phyloP scores from a whole-genome alignment of 2,329 filamentous ascomycete species.

The Alternaria viburni region DNA sequence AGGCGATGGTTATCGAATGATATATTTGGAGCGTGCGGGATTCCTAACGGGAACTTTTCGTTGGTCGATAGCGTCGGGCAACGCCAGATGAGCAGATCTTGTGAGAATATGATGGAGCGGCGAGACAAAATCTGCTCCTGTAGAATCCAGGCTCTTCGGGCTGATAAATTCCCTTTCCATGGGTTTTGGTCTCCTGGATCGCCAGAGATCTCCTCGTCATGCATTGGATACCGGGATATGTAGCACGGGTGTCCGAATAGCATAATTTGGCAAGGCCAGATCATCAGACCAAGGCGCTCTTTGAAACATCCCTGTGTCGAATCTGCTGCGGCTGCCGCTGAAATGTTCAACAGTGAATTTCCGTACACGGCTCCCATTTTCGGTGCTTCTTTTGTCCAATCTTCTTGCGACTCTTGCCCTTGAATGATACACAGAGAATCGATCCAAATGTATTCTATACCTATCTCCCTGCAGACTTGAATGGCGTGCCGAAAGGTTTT shows the following conservation, averaged over 20 bases:
- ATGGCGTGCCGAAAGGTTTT: rapidly evolving
- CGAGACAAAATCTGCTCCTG: neutral
- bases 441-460: neutral
- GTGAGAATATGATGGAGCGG: neutral
- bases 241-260: neutral
- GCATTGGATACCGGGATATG: neutral
- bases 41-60: neutral
- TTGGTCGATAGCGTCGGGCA: neutral
- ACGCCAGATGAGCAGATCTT: neutral
- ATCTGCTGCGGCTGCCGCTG: neutral
- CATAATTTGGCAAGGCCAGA: rapidly evolving
- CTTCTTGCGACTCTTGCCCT: neutral
- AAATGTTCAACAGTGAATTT: neutral
- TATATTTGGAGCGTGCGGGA: neutral
- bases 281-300: neutral
- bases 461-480: neutral
- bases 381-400: neutral
- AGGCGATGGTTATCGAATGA: rapidly evolving
- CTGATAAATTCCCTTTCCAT: no score
- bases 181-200: no score
- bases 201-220: no score
- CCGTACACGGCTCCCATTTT: neutral
- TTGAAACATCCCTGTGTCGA: neutral
- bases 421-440: neutral
- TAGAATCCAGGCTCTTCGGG: neutral